Evolutionary conservation across 768 basidiomycete genomes (phyloP), one percentile per base, ranked within the genome.

Genomic region (Lactarius indigo): DNA sequence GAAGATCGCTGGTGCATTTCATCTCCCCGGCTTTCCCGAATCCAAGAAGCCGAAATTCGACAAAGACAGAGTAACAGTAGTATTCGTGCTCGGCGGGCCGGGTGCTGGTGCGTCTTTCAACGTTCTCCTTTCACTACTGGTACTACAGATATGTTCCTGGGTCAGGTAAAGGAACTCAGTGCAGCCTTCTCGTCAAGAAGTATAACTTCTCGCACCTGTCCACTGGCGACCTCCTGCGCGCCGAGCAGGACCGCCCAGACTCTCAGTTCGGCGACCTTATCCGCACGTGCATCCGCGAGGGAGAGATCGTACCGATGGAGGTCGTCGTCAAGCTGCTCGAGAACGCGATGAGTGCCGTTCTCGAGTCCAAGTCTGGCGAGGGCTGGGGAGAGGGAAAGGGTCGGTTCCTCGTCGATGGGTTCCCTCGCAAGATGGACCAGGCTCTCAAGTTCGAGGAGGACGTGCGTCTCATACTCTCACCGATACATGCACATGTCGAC

Each of bases 371-470:
- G 73, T 64, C 77, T 0, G 79, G 80, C 13, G 78, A 81, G 8
- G 87, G 85, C 26, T 95, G 93, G 94, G 76, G 75, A 10, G 79
- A 84, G 37, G 92, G 89, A 30, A 80, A 78, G 60, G 93, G 92
- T 39, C 87, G 94, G 55, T 99, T 98, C 82, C 82, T 98, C 72
- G 88, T 99, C 68, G 96, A 99, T 70, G 97, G 96, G 1, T 98
- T 98, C 79, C 97, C 96, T 62, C 85, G 96, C 68, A 95, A 98
- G 82, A 95, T 98, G 94, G 97, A 99, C 75, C 97, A 99, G 78
- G 96, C 96, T 0, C 67, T 89, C 73, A 87, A 88, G 75, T 99
- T 98, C 74, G 96, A 98, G 73, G 81, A 91, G 71, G 82, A 87
- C 56, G 96, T 94, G 70, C 63, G 84, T 77, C 3, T 12, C 1